phyloP scores from a whole-genome alignment of 2,329 filamentous ascomycete species.

The Aspergillus viridinutans region DNA sequence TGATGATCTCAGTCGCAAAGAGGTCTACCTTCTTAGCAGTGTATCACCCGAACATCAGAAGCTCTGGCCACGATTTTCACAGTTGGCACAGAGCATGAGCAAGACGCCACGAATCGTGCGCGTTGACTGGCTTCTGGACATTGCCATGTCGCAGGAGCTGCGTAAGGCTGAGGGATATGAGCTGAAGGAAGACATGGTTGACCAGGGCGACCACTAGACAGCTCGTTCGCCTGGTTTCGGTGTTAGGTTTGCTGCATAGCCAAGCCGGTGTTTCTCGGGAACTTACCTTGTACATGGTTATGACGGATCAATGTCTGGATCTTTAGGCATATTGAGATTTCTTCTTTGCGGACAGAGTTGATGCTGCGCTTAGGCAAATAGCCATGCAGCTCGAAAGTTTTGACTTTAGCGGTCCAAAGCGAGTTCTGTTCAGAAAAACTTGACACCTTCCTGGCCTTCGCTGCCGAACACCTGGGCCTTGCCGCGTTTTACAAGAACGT shows the following conservation, averaged over 20 bases:
- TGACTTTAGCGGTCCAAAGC: background rate
- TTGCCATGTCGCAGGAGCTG: conserved; percentile 82
- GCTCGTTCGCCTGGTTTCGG: background rate
- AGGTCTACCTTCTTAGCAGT: conserved; percentile 79
- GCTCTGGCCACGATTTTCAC: conserved; percentile 75
- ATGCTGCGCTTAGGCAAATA: background rate
- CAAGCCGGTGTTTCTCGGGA: background rate
- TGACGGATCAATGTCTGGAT: background rate
- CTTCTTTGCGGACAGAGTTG: background rate
- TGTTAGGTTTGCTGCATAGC: background rate
- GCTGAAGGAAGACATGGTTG: conserved; percentile 30
- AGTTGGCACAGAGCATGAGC: conserved; percentile 71
- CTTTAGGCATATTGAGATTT: background rate
- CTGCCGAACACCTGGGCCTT: conserved; percentile 91
- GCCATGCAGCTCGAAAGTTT: background rate
- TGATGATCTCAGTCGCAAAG: conserved; percentile 59
- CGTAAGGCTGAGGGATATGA: conserved; percentile 62
- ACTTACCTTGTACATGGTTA: background rate
- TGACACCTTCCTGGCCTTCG: conserved; percentile 85
- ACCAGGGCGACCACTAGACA: conserved; percentile 16
- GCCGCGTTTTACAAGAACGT: conserved; percentile 78
- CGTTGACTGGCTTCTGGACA: conserved; percentile 84
- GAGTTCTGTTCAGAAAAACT: conserved; percentile 73
- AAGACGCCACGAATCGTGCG: conserved; percentile 77
- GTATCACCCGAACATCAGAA: conserved; percentile 62